Evolutionary conservation across 805 yeast genomes (phyloP).

Genomic region (Candida ficus): DNA sequence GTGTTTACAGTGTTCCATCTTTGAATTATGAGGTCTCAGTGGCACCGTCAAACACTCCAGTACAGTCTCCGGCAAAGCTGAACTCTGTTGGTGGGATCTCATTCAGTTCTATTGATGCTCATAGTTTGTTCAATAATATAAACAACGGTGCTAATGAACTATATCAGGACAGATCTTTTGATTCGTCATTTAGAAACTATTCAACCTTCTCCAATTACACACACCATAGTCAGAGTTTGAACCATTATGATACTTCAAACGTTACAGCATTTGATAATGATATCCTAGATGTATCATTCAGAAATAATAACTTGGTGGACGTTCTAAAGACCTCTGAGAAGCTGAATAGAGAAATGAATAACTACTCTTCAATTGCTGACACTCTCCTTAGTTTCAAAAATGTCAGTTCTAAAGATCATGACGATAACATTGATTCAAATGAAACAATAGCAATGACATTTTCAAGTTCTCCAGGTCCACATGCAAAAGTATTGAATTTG

Average conservation of each 20-base stretch:
- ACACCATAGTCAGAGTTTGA: not conserved
- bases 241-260: not conserved
- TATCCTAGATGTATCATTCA: conserved; percentile 3
- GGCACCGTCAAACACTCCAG: conserved; percentile 11
- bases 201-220: conserved; percentile 4
- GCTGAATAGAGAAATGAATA: not conserved
- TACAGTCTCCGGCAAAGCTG: conserved; percentile 2
- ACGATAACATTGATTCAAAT: not conserved
- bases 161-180: not conserved
- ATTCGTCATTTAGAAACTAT: conserved; percentile 1
- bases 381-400: conserved; percentile 2
- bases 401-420: not conserved
- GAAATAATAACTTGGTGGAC: not conserved
- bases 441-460: not conserved
- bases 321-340: not conserved
- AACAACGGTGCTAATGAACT: too few relatives aligned
- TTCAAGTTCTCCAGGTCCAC: conserved; percentile 16
- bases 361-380: not conserved
- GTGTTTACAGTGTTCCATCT: too few relatives aligned
- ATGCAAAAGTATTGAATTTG: conserved; percentile 9
- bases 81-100: not conserved
- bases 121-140: not conserved
- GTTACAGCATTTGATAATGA: conserved; percentile 3
- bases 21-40: not conserved
- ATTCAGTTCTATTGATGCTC: not conserved